Evolutionary conservation across 805 yeast species (phyloP).

Genomic region (Suhomyces kilbournensis): DNA sequence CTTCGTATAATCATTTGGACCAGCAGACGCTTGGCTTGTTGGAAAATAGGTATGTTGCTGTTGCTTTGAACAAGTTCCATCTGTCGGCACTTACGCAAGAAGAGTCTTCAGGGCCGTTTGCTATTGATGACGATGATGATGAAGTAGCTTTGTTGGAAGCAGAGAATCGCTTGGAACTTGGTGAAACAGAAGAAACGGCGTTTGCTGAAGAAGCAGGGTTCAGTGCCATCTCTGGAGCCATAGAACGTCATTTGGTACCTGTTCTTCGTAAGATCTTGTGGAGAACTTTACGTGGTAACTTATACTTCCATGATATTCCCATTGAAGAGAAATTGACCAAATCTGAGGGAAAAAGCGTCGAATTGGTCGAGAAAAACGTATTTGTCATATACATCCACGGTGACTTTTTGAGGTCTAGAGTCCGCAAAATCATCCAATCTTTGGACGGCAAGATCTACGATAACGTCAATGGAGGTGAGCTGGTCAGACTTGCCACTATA

Average conservation of each 20-base stretch:
- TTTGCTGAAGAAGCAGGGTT: conserved; percentile 23
- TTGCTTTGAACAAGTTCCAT: conserved; percentile 33
- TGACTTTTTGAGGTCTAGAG: conserved; percentile 32
- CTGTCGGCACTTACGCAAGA: conserved; percentile 14
- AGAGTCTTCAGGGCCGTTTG: conserved; percentile 1
- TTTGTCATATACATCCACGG: conserved; percentile 43
- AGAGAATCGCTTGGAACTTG: conserved; percentile 20
- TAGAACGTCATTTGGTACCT: conserved; percentile 34
- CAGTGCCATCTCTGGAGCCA: conserved; percentile 35
- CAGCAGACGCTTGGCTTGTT: conserved; percentile 20
- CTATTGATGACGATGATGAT: conserved; percentile 17
- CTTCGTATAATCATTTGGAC: conserved; percentile 27
- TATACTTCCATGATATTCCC: conserved; percentile 39
- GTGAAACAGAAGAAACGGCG: conserved; percentile 19
- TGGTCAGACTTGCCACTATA: conserved; percentile 23
- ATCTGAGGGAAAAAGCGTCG: conserved; percentile 9
- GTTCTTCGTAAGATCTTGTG: conserved; percentile 39
- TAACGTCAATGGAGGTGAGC: conserved; percentile 31
- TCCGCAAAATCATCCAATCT: conserved; percentile 34
- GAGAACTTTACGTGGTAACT: conserved; percentile 43
- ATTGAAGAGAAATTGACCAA: conserved; percentile 21
- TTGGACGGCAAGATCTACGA: conserved; percentile 39
- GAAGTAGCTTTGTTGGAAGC: conserved; percentile 26
- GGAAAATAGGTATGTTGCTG: conserved; percentile 37
- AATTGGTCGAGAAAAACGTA: conserved; percentile 29